Evolutionary conservation across 805 yeast species (phyloP).

Genomic region (Candida sithepensis): DNA sequence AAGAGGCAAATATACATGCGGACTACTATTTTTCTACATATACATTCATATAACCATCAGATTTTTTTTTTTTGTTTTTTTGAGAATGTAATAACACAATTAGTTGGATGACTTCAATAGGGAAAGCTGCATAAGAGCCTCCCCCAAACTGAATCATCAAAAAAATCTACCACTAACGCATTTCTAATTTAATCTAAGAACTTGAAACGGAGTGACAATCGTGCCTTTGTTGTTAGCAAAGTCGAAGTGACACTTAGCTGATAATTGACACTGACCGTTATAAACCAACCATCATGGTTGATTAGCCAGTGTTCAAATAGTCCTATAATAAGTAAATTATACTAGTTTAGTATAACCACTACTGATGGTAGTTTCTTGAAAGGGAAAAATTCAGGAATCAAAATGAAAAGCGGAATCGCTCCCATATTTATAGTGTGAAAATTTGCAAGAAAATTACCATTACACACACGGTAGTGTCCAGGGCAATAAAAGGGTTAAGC

Average conservation of each 20-base stretch:
- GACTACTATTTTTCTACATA: neutral
- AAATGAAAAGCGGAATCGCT: neutral
- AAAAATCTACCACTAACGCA: conserved; percentile 35
- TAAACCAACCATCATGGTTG: conserved; percentile 37
- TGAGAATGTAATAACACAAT: conserved; percentile 49
- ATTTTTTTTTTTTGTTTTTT: neutral
- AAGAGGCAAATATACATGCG: too few species aligned
- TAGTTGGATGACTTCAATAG: conserved; percentile 37
- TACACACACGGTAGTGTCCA: neutral
- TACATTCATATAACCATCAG: neutral
- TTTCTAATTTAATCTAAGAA: conserved; percentile 51
- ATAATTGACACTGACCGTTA: conserved; percentile 28
- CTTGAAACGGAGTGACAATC: conserved; percentile 73
- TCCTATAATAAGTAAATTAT: conserved; percentile 51
- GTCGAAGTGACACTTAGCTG: conserved; percentile 73
- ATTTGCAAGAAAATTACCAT: neutral
- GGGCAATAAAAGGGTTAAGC: neutral
- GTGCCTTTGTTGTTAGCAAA: conserved; percentile 71
- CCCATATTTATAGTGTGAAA: conserved; percentile 6
- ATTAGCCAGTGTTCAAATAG: conserved; percentile 40
- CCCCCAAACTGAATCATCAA: conserved; percentile 24
- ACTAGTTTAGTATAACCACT: conserved; percentile 77
- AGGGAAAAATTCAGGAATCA: conserved; percentile 15
- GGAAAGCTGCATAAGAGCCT: conserved; percentile 26
- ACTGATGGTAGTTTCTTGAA: conserved; percentile 55